Base-by-base conservation (phyloP, 73 alveolate species). In the Paramecium caudatum region DNA sequence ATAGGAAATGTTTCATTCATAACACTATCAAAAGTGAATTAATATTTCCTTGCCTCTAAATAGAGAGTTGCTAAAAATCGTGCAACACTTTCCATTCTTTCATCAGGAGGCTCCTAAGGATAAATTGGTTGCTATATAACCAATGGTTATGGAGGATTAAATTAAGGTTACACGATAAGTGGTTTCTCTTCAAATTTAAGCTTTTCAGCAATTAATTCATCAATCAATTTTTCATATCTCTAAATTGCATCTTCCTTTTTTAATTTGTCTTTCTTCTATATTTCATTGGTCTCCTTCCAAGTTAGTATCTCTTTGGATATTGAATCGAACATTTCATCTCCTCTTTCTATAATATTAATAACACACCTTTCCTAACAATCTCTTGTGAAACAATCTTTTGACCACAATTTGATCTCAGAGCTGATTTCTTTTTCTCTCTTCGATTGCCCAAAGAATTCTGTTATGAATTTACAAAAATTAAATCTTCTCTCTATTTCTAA, bases 401-500 rank as follows among this genome's bases (percentile, higher is more conserved):
- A 47, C 88, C 88, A 74, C 17, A 19, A 43, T 74, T 74, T 37
- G 9, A 74, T 37, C 43, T 74, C 88, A 41, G 43, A 37, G 15
- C 17, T 23, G 8, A n/a, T 13, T 21, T 45, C 88, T 17, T 74
- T 41, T 27, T 37, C 88, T 7, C 39, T 43, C 19, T 74, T 65
- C 12, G 49, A 74, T 23, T 37, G n/a, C 17, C 43, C 88, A 45
- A 37, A 19, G 15, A 74, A 27, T 21, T 74, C 69, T 21, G 36
- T 74, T 0, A 45, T 41, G 33, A 74, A 39, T 74, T 74, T 37
- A 43, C 88, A 74, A 43, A 74, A 74, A 27, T 15, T 30, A 39
- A 21, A 37, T 74, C 88, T 74, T 46, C 68, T 74, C 8, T 74
- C 88, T 13, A 74, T 37, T 74, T 74, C 88, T 43, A 45, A 21